Conservation (phyloP, 2,329 filamentous ascomycete species). For the Trichoderma sp. region DNA sequence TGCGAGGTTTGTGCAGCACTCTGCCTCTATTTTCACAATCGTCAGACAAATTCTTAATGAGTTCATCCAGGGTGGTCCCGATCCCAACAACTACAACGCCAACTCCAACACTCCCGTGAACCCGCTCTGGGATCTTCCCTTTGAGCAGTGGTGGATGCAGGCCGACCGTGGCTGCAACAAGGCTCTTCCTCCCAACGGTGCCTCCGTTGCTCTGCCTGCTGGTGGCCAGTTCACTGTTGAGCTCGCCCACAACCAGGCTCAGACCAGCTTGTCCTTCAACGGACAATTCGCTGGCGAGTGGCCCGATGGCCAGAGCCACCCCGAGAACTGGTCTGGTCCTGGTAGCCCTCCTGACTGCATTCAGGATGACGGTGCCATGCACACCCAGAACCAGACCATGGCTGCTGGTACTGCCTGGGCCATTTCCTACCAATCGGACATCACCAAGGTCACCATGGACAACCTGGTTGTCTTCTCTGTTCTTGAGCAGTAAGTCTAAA, state of each 20-base stretch:
- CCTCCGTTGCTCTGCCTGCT: conserved; percentile 42
- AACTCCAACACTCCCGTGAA: conserved; percentile 43
- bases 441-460: conserved; percentile 43
- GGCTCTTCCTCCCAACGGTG: conserved; percentile 28
- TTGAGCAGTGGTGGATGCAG: conserved; percentile 48
- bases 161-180: conserved; percentile 43
- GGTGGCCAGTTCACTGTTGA: conserved; percentile 47
- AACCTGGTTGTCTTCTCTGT: conserved; percentile 48
- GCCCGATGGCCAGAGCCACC: conserved; percentile 44
- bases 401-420: conserved; percentile 46
- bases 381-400: conserved; percentile 41
- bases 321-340: conserved; percentile 42
- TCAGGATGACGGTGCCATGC: conserved; percentile 43
- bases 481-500: conserved; percentile 34
- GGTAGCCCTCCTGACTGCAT: conserved; percentile 26
- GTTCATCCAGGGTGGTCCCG: conserved; percentile 24
- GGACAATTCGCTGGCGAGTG: conserved; percentile 38
- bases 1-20: conserved; percentile 21
- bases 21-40: not conserved
- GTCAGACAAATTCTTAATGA: not conserved
- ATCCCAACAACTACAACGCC: conserved; percentile 32
- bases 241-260: conserved; percentile 45
- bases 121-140: conserved; percentile 42
- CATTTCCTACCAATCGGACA: conserved; percentile 45
- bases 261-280: conserved; percentile 43